Conservation (phyloP, 75 land plant species). For the Selaginella tamariscina region DNA sequence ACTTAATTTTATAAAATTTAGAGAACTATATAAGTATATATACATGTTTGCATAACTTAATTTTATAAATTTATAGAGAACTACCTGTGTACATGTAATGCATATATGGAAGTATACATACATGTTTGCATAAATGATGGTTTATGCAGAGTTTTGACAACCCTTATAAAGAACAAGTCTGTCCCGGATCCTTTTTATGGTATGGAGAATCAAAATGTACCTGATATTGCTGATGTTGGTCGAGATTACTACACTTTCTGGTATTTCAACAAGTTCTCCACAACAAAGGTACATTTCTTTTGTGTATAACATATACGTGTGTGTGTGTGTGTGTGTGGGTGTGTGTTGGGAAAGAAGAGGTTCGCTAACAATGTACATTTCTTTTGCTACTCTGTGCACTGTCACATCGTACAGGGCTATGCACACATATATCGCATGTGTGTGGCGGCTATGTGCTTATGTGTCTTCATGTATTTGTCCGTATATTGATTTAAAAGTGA, state of each 20-base stretch:
- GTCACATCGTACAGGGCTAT: too few relatives aligned
- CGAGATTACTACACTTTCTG: conserved; percentile 94
- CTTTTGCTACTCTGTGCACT: too few relatives aligned
- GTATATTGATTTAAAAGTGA: too few relatives aligned
- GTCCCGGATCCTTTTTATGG: conserved; percentile 96
- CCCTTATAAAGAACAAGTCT: conserved; percentile 64
- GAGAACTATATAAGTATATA: neutral
- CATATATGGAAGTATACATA: neutral
- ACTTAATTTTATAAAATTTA: neutral
- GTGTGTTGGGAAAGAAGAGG: too few relatives aligned
- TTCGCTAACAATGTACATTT: too few relatives aligned
- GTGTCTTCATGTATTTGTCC: conserved; percentile 21
- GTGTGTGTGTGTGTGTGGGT: too few relatives aligned
- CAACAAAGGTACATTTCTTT: conserved; percentile 32
- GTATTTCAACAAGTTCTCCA: conserved; percentile 69
- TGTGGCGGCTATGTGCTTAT: too few relatives aligned
- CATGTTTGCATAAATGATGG: neutral
- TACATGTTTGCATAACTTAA: neutral
- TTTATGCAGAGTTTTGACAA: conserved; percentile 63
- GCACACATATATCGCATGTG: too few relatives aligned
- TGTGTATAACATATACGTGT: neutral
- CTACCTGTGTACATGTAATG: neutral
- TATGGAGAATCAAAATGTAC: conserved; percentile 57
- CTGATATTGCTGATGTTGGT: conserved; percentile 89
- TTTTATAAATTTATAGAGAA: neutral